phyloP scores from a whole-genome alignment of 2,329 filamentous ascomycete genomes.

The Fusarium sp. region DNA sequence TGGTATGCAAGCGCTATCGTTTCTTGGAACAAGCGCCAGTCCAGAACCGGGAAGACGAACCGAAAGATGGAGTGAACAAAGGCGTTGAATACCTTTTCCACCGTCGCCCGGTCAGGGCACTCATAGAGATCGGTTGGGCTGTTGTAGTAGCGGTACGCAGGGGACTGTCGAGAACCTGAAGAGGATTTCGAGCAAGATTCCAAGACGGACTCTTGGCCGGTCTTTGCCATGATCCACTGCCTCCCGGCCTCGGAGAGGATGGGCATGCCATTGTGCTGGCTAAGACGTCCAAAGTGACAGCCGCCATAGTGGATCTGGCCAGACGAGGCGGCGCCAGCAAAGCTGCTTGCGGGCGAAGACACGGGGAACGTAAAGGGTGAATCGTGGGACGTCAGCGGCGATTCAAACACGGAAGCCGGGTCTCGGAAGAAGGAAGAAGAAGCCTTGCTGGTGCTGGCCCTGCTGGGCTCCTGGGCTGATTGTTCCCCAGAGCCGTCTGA shows the following conservation, averaged over 20 bases:
- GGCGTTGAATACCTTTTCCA: conserved; percentile 39
- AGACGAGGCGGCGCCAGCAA: conserved; percentile 29
- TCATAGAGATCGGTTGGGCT: conserved; percentile 13
- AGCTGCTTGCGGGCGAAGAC: conserved; percentile 7
- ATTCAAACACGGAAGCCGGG: conserved; percentile 8
- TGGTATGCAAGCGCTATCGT: conserved; percentile 58
- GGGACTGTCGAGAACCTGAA: background rate
- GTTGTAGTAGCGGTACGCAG: conserved; percentile 1
- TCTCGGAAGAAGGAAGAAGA: conserved; percentile 13
- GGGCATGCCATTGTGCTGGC: conserved; percentile 39
- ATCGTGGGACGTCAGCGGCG: background rate
- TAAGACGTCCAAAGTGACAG: conserved; percentile 39
- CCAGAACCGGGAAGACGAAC: conserved; percentile 59
- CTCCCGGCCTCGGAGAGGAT: conserved; percentile 35
- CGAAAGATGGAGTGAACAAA: conserved; percentile 50
- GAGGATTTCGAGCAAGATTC: background rate
- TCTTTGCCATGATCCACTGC: conserved; percentile 33
- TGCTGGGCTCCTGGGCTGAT: background rate
- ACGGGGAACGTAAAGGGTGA: background rate
- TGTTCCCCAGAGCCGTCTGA: background rate
- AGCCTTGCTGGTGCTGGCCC: background rate
- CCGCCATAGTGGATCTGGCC: conserved; percentile 40
- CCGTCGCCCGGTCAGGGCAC: conserved; percentile 38
- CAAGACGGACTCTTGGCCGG: conserved; percentile 24
- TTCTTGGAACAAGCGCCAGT: conserved; percentile 56